Evolutionary conservation across 305 asterid species (phyloP).

Genomic region (Petunia hybrid): DNA sequence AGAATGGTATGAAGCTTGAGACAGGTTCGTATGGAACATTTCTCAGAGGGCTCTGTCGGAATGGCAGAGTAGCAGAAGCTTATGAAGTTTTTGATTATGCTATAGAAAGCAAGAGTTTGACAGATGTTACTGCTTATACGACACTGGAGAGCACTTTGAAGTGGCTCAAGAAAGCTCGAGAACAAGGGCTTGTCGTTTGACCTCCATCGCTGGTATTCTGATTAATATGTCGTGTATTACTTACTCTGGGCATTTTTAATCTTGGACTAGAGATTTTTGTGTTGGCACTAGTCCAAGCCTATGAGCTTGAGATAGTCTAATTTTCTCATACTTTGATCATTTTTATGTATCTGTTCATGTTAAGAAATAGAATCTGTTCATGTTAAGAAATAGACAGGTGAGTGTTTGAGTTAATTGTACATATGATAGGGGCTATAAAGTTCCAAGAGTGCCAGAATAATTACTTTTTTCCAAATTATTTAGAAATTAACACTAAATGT

Average conservation of each 20-base stretch:
- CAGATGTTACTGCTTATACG: constrained; percentile 76
- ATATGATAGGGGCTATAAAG: constrained; percentile 1
- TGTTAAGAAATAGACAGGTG: constrained; percentile 10
- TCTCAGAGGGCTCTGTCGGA: constrained; percentile 74
- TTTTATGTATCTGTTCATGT: constrained; percentile 10
- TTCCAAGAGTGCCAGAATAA: neutral
- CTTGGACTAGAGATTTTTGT: constrained; percentile 6
- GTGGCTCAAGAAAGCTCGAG: constrained; percentile 85
- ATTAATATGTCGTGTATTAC: constrained; percentile 9
- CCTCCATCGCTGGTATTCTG: constrained; percentile 37
- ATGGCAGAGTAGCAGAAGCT: constrained; percentile 85
- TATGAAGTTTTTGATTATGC: constrained; percentile 91
- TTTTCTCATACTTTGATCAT: neutral
- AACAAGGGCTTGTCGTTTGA: constrained; percentile 70
- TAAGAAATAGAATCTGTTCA: constrained; percentile 5
- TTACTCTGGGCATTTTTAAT: constrained; percentile 31
- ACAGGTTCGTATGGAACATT: constrained; percentile 84
- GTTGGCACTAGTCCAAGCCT: neutral
- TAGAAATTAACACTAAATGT: neutral
- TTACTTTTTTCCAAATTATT: neutral
- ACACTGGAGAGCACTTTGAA: constrained; percentile 77
- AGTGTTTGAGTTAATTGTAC: constrained; percentile 9
- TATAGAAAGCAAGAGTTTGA: constrained; percentile 85
- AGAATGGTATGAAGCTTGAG: constrained; percentile 62
- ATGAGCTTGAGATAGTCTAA: neutral